Base-by-base conservation (phyloP, 805 yeast genomes). In the Candida xyloterini region DNA sequence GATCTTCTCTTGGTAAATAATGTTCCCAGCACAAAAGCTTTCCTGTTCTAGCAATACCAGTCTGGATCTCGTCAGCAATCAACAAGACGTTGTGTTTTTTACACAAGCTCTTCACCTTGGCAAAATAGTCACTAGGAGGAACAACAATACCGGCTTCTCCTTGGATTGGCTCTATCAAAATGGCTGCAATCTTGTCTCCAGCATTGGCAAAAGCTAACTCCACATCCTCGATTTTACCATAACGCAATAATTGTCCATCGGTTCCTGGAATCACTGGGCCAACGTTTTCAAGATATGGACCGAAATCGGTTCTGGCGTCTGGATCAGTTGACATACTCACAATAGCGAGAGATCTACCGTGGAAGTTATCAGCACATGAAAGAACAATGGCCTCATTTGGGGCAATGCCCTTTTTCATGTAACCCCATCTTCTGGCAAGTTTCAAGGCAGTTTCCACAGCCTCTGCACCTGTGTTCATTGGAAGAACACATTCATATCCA, bases 381-480 rank as follows among this genome's bases (percentile, higher is more conserved):
- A 91, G 71, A 42, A 91, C 81, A 55, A 90, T 81, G 37, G 96
- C 96, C 65, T 91, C 86, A 56, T 77, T 78, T 21, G 79, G 74
- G 23, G 89, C 81, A 52, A 91, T 91, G 3, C 84, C 84, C 70
- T 91, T 91, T 63, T 78, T 79, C 55, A 74, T 74, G 71, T 90
- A 91, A 41, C 97, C 98, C 98, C 98, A 91, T 71, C 91, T 82
- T 76, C 98, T 82, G 36, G 97, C 97, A 44, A 91, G 71, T 66
- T 91, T 91, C 60, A 91, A 71, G 21, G 85, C 96, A 28, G 96
- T 87, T 70, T 91, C 98, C 29, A 91, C 98, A 8, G 98, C 98
- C 69, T 91, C 98, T 27, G 97, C 97, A 61, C 98, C 98, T 10
- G 98, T 91, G 71, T 91, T 91, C 97, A 90, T 91, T 51, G 98